These are phyloP conservation scores for Sarcocystis neurona DNA, from an alignment of 169 alveolate genomes.

Conservation along the genomic window DNA sequence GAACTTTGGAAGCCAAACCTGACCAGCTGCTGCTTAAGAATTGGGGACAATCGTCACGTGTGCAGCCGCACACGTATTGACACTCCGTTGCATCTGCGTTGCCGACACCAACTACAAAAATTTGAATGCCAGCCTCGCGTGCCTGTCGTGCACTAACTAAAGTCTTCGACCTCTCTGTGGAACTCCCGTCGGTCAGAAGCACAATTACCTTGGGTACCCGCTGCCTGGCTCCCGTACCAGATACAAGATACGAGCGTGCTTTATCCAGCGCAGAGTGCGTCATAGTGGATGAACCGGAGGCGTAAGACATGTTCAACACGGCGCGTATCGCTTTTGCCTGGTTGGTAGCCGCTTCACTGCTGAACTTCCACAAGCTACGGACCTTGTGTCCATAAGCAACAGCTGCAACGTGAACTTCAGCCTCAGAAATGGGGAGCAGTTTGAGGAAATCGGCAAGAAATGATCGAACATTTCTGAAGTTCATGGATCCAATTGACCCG, in stretches of 20 bases:
- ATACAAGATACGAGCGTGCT: not conserved
- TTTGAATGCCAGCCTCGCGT: not conserved
- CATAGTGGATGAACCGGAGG: not conserved
- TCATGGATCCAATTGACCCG: constrained; percentile 37
- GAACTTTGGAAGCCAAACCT: not conserved
- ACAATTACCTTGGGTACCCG: constrained; percentile 43
- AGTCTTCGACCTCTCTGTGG: not conserved
- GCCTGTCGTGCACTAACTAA: not conserved
- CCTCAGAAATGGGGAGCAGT: constrained; percentile 38
- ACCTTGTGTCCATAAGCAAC: not conserved
- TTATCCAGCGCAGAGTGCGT: not conserved
- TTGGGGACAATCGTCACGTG: not conserved
- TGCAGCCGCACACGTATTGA: constrained; percentile 36
- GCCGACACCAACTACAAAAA: constrained; percentile 55
- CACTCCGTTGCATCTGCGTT: constrained; percentile 22
- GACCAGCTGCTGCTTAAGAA: constrained; percentile 51
- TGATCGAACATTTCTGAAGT: constrained; percentile 26
- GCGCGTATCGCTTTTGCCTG: not conserved
- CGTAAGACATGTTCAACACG: not conserved
- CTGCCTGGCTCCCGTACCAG: constrained; percentile 13
- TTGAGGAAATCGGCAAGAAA: not conserved
- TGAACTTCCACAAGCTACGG: not conserved
- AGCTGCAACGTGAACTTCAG: constrained; percentile 31
- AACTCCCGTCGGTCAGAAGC: constrained; percentile 58
- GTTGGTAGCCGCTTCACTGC: constrained; percentile 8